Evolutionary conservation across 2,329 filamentous ascomycete species (phyloP).

Genomic region (Keithomyces neogunnii): DNA sequence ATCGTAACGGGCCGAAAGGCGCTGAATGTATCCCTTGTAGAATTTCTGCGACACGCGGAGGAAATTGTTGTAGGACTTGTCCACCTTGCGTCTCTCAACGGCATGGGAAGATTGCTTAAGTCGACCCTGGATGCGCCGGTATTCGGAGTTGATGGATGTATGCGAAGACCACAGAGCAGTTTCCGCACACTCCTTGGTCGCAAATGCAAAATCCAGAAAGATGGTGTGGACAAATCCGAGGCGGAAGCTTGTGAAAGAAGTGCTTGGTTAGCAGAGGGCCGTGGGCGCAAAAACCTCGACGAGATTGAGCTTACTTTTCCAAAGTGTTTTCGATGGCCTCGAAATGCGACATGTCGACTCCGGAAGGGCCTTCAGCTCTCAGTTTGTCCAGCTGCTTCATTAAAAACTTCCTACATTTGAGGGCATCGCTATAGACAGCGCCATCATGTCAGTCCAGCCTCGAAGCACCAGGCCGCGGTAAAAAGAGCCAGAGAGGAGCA

Average conservation of each 20-base stretch:
- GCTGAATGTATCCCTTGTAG: conserved; percentile 78
- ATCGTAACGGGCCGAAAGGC: conserved; percentile 55
- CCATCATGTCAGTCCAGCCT: conserved; percentile 6
- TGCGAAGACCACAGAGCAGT: conserved; percentile 71
- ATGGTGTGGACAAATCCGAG: conserved; percentile 63
- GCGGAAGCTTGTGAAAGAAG: conserved; percentile 40
- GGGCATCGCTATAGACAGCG: conserved; percentile 25
- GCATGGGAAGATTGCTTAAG: conserved; percentile 42
- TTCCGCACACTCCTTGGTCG: conserved; percentile 57
- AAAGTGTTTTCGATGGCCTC: conserved; percentile 34
- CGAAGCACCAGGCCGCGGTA: no score
- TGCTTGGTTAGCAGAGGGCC: neutral
- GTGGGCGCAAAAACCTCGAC: neutral
- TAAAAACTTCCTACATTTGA: conserved; percentile 34
- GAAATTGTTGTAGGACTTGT: conserved; percentile 75
- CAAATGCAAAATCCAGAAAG: conserved; percentile 62
- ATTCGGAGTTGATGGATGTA: conserved; percentile 66
- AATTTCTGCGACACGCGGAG: conserved; percentile 83
- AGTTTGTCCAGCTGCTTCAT: conserved; percentile 35
- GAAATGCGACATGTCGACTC: conserved; percentile 32
- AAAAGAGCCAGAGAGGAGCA: neutral
- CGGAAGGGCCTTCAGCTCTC: conserved; percentile 24
- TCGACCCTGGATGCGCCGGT: conserved; percentile 59
- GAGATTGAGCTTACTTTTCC: conserved; percentile 24
- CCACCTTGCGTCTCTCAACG: conserved; percentile 65